phyloP scores from a whole-genome alignment of 139 green algal genomes.

The Coelastrella sp. region DNA sequence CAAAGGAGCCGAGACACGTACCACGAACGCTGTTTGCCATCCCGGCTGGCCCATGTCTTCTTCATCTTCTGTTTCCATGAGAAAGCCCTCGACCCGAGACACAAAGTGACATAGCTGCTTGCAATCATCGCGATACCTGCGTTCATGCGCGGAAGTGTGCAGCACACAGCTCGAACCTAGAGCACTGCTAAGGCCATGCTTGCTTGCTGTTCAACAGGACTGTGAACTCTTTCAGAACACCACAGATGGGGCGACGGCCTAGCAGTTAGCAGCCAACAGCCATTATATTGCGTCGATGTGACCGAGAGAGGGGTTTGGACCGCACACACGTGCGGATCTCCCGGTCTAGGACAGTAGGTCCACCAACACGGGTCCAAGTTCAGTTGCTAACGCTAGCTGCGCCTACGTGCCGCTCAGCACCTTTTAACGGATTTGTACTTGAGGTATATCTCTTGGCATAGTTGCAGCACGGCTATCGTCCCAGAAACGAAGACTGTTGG shows the following conservation, averaged over 20 bases:
- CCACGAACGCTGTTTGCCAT: slow-evolving; percentile 39
- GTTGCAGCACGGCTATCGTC: slow-evolving; percentile 20
- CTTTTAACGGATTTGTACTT: slow-evolving; percentile 22
- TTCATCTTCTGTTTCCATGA: slow-evolving; percentile 41
- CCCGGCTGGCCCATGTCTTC: slow-evolving; percentile 24
- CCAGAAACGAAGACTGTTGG: background rate
- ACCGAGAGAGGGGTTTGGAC: too few relatives aligned
- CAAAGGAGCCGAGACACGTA: background rate
- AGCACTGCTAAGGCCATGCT: background rate
- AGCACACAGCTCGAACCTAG: background rate
- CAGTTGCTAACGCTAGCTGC: background rate
- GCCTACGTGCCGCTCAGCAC: background rate
- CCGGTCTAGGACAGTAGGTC: background rate
- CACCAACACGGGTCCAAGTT: background rate
- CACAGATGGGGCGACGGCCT: too few relatives aligned
- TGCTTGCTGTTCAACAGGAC: background rate
- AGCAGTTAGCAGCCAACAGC: too few relatives aligned
- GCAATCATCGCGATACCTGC: slow-evolving; percentile 35
- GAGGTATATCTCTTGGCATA: slow-evolving; percentile 31
- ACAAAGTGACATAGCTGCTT: slow-evolving; percentile 42
- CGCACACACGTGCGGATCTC: background rate
- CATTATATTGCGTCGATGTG: too few relatives aligned
- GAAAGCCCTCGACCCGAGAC: slow-evolving; percentile 9
- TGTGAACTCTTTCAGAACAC: background rate
- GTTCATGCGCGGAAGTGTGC: background rate